A percentile compares a stretch with the other conserved stretches of the same genome.
Conservation (phyloP, 257 asterid species). For the Cordia subcordata region DNA sequence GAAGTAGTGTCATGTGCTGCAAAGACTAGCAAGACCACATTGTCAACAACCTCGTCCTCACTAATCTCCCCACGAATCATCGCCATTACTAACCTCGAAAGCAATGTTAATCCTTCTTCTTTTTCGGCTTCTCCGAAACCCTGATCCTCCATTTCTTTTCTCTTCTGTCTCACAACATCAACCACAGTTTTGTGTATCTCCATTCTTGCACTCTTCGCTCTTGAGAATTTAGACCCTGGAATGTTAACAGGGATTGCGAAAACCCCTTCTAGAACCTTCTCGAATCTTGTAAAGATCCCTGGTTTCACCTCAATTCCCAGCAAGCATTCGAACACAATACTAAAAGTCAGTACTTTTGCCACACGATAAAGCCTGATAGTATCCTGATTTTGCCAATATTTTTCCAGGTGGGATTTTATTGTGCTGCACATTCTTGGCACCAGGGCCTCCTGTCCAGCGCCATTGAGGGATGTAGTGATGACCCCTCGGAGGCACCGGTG, state of each 20-base stretch:
- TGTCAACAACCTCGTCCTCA: slow-evolving; percentile 77
- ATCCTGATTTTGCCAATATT: slow-evolving; percentile 35
- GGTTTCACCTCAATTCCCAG: slow-evolving; percentile 55
- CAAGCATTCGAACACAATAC: slow-evolving; percentile 68
- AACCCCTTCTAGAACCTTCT: slow-evolving; percentile 76
- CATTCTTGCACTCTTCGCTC: slow-evolving; percentile 65
- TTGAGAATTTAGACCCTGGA: slow-evolving; percentile 66
- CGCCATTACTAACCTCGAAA: slow-evolving; percentile 48
- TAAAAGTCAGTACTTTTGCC: slow-evolving; percentile 53
- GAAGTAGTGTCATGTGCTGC: slow-evolving; percentile 93
- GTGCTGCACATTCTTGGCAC: slow-evolving; percentile 64
- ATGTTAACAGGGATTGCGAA: slow-evolving; percentile 47
- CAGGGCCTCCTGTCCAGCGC: slow-evolving; percentile 38
- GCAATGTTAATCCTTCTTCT: slow-evolving; percentile 37
- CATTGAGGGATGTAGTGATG: slow-evolving; percentile 55
- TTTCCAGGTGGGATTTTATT: slow-evolving; percentile 35
- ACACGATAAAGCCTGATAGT: slow-evolving; percentile 40
- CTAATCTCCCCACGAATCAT: slow-evolving; percentile 61
- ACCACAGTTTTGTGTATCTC: slow-evolving; percentile 48
- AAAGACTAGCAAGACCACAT: slow-evolving; percentile 70
- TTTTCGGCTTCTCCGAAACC: slow-evolving; percentile 1
- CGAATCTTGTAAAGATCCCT: slow-evolving; percentile 54
- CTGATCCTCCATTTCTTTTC: slow-evolving; percentile 38
- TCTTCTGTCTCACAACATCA: slow-evolving; percentile 43
- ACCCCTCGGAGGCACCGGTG: slow-evolving; percentile 67